Conservation (phyloP, 805 yeast genomes). For the Starmerella asiatica region DNA sequence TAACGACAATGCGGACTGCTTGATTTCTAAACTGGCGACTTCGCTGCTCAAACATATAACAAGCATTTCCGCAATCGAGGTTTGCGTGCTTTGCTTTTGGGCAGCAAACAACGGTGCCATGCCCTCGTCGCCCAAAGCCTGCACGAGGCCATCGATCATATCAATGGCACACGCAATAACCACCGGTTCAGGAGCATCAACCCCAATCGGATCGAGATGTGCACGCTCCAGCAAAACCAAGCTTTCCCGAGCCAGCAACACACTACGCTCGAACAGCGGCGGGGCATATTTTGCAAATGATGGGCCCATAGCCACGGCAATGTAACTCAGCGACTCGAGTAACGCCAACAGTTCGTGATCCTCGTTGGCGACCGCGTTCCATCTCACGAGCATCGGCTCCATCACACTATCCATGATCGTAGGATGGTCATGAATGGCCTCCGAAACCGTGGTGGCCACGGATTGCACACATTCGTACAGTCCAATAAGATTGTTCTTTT, state of each 20-base stretch:
- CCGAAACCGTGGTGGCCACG: conserved; percentile 63
- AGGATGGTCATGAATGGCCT: conserved; percentile 38
- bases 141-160: conserved; percentile 81
- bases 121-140: conserved; percentile 42
- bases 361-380: conserved; percentile 62
- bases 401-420: conserved; percentile 47
- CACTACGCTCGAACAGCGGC: conserved; percentile 69
- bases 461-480: conserved; percentile 87
- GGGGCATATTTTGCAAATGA: conserved; percentile 78
- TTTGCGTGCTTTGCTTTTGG: conserved; percentile 28
- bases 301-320: conserved; percentile 78
- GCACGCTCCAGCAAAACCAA: conserved; percentile 53
- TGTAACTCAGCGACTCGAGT: conserved; percentile 81
- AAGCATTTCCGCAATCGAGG: conserved; percentile 45
- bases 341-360: conserved; percentile 85
- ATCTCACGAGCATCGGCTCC: conserved; percentile 70
- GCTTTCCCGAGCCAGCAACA: conserved; percentile 52
- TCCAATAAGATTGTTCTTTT: conserved; percentile 65
- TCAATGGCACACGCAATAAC: conserved; percentile 81
- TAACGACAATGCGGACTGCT: conserved; percentile 82
- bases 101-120: conserved; percentile 16
- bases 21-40: conserved; percentile 64
- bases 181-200: conserved; percentile 69
- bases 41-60: conserved; percentile 30
- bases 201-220: conserved; percentile 41